Evolutionary conservation across 176 grass and related monocot species (phyloP).

Genomic region (Coix lacrymajobi): DNA sequence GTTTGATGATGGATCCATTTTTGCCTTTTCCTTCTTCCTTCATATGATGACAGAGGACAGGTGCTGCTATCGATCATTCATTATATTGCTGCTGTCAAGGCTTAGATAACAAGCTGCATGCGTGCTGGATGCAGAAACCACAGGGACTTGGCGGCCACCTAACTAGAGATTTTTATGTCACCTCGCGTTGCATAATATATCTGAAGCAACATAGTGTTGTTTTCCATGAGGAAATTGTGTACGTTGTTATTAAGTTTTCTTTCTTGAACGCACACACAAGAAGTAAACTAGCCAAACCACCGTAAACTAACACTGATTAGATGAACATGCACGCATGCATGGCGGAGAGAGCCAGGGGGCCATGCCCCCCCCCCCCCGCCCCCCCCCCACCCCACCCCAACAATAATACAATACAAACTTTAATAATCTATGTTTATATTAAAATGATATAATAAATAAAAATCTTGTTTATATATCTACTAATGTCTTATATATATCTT

Average conservation of each 20-base stretch:
- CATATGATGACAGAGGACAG: neutral
- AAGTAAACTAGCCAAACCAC: too few relatives aligned
- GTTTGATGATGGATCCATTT: constrained; percentile 24
- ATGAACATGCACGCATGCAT: too few relatives aligned
- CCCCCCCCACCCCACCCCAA: too few relatives aligned
- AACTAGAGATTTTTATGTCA: constrained; percentile 15
- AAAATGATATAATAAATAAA: too few relatives aligned
- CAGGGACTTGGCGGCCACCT: neutral
- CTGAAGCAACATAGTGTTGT: neutral
- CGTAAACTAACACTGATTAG: too few relatives aligned
- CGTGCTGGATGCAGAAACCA: neutral
- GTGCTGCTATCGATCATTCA: constrained; percentile 1
- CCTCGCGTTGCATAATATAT: neutral
- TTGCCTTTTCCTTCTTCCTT: neutral
- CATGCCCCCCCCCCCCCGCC: too few relatives aligned
- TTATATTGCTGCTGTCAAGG: neutral
- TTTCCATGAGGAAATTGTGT: neutral
- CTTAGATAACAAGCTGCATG: neutral
- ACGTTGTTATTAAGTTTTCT: neutral
- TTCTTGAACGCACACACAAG: too few relatives aligned
- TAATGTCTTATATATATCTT: too few relatives aligned
- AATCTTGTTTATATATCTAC: too few relatives aligned
- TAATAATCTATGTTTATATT: too few relatives aligned
- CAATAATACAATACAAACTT: too few relatives aligned
- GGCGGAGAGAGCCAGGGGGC: too few relatives aligned